These are phyloP conservation scores for Prunus davidiana DNA, from an alignment of 306 rosid species.

Conservation along the genomic window DNA sequence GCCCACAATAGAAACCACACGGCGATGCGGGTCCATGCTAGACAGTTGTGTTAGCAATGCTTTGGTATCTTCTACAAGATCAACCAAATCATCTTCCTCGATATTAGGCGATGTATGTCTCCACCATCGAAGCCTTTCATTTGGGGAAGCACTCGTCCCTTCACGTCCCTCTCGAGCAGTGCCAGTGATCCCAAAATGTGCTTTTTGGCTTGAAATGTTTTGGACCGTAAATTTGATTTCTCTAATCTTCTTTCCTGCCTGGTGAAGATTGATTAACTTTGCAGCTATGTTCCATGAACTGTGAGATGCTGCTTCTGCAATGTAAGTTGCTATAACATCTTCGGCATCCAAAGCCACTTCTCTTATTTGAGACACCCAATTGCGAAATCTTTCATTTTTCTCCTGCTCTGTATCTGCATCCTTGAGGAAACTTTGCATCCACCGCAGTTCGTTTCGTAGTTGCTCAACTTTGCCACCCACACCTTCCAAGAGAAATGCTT, in stretches of 20 bases:
- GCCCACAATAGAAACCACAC: constrained; percentile 1
- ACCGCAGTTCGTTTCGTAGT: constrained; percentile 25
- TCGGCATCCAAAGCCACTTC: constrained; percentile 41
- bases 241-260: neutral
- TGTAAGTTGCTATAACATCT: constrained; percentile 34
- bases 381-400: constrained; percentile 28
- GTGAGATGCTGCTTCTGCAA: constrained; percentile 12
- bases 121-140: neutral
- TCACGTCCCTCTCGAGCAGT: neutral
- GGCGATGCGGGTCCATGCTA: neutral
- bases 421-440: constrained; percentile 46
- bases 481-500: neutral
- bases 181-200: neutral
- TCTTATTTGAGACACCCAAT: constrained; percentile 41
- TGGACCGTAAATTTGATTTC: neutral
- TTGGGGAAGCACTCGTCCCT: neutral
- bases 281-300: constrained; percentile 25
- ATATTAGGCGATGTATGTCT: neutral
- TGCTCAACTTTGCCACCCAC: constrained; percentile 8
- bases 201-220: neutral
- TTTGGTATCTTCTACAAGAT: neutral
- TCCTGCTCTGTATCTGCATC: constrained; percentile 45
- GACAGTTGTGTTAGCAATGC: neutral
- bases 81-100: neutral
- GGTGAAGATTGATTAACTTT: constrained; percentile 23